Conservation (phyloP, 345 rosid genomes). For the Physaria fendleri region DNA sequence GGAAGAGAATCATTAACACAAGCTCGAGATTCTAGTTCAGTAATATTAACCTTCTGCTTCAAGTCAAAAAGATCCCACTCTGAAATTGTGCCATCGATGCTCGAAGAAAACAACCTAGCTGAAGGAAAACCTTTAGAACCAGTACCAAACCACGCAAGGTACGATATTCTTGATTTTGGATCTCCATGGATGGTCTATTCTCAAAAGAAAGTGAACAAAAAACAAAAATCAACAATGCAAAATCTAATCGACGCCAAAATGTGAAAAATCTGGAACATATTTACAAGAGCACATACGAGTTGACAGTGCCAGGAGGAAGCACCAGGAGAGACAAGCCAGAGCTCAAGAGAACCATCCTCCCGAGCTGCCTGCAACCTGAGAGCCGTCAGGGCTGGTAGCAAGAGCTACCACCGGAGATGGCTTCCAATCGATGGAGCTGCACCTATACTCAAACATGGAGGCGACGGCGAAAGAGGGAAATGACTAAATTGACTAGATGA, state of each 20-base stretch:
- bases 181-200: slow-evolving; percentile 73
- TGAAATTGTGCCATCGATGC: slow-evolving; percentile 77
- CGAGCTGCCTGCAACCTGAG: slow-evolving; percentile 85
- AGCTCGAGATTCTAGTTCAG: background rate
- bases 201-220: background rate
- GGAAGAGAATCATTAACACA: background rate
- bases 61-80: slow-evolving; percentile 84
- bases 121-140: slow-evolving; percentile 37
- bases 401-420: slow-evolving; percentile 86
- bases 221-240: background rate
- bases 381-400: slow-evolving; percentile 66
- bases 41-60: slow-evolving; percentile 57
- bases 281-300: slow-evolving; percentile 54
- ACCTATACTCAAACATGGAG: slow-evolving; percentile 43
- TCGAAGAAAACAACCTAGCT: slow-evolving; percentile 70
- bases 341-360: slow-evolving; percentile 83
- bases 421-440: slow-evolving; percentile 77
- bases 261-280: background rate
- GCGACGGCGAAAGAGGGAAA: slow-evolving; percentile 10
- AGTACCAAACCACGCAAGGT: slow-evolving; percentile 60
- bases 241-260: background rate
- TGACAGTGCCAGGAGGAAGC: slow-evolving; percentile 94
- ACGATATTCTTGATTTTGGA: slow-evolving; percentile 64
- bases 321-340: slow-evolving; percentile 94
- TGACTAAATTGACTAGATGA: background rate